These are phyloP conservation scores for Colletotrichum brevisporum DNA, from an alignment of 2,329 filamentous ascomycete genomes.

Conservation along the genomic window DNA sequence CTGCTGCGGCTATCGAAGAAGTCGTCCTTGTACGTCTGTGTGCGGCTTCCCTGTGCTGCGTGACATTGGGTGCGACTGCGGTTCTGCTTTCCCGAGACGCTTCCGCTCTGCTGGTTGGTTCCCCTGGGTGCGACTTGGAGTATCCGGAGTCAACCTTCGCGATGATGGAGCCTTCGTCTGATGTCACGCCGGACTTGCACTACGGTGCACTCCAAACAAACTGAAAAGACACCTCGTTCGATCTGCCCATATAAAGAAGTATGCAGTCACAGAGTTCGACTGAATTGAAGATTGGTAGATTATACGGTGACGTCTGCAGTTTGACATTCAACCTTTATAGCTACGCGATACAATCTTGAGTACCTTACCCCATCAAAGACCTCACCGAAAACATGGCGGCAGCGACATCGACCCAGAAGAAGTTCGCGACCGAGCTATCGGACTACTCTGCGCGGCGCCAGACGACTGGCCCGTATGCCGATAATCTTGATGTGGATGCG, in stretches of 20 bases:
- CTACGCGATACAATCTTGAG: not conserved
- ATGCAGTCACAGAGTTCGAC: not conserved
- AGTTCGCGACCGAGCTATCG: conserved; percentile 57
- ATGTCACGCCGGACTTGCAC: conserved; percentile 17
- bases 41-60: not conserved
- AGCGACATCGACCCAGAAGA: conserved; percentile 45
- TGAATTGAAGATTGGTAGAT: too few relatives aligned
- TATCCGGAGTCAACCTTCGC: not conserved
- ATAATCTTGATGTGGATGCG: conserved; percentile 59
- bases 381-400: conserved; percentile 42
- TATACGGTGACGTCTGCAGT: too few relatives aligned
- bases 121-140: too few relatives aligned
- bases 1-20: not conserved
- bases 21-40: not conserved
- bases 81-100: not conserved
- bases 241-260: conserved; percentile 12
- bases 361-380: not conserved
- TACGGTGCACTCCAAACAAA: conserved; percentile 22
- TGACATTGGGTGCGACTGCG: conserved; percentile 11
- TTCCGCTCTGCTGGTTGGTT: not conserved
- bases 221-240: not conserved
- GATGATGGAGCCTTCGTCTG: conserved; percentile 8
- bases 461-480: conserved; percentile 56
- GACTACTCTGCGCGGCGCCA: conserved; percentile 52
- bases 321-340: not conserved